Conservation (phyloP, 2,329 filamentous ascomycete genomes). For the Pyrenophora tritici-repentis region DNA sequence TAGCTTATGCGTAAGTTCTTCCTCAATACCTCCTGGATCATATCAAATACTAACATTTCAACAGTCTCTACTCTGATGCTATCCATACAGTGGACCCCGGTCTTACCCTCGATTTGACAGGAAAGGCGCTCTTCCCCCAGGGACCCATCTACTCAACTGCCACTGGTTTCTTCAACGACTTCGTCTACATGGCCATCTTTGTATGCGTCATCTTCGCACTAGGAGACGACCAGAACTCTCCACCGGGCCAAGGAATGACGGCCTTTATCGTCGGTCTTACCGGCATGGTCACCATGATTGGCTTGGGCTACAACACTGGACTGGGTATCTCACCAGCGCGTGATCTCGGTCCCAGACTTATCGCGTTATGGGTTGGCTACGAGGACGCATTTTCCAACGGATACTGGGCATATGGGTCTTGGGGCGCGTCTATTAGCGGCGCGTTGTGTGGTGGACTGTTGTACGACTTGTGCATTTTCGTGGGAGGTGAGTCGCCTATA, state of each 20-base stretch:
- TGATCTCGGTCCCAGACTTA: conserved; percentile 72
- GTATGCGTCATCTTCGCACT: conserved; percentile 74
- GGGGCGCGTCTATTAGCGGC: conserved; percentile 32
- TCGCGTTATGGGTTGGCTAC: conserved; percentile 71
- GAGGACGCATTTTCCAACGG: conserved; percentile 50
- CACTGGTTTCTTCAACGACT: conserved; percentile 73
- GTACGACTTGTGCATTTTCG: conserved; percentile 42
- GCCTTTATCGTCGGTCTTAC: conserved; percentile 47
- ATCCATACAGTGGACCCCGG: conserved; percentile 64
- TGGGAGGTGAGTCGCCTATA: conserved; percentile 37
- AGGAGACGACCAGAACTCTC: conserved; percentile 54
- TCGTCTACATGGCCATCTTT: conserved; percentile 67
- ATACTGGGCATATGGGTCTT: conserved; percentile 39
- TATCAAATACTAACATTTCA: conserved; percentile 24
- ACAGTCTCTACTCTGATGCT: conserved; percentile 52
- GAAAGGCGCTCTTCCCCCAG: conserved; percentile 66
- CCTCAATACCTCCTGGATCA: conserved; percentile 45
- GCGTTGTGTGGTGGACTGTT: conserved; percentile 33
- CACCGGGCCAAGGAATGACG: conserved; percentile 56
- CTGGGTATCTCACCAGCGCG: conserved; percentile 68
- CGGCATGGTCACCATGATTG: conserved; percentile 31
- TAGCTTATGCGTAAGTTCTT: conserved; percentile 50
- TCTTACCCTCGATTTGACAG: conserved; percentile 35
- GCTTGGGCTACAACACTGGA: conserved; percentile 37
- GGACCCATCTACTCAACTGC: conserved; percentile 64